Conservation (phyloP, 2,329 filamentous ascomycete genomes). For the Diplocarpon rosae region DNA sequence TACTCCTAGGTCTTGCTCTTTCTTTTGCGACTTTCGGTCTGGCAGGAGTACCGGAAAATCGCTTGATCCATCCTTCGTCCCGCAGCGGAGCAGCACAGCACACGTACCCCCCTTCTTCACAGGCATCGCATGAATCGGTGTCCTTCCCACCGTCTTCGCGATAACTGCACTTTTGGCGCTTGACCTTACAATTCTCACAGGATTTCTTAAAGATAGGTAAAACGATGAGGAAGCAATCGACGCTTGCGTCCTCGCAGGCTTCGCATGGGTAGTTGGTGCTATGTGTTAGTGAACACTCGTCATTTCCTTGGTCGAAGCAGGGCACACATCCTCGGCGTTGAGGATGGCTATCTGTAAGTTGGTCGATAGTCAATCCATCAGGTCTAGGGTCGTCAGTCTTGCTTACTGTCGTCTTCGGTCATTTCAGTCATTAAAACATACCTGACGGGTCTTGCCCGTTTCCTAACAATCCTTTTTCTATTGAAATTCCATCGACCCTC, state of each 20-base stretch:
- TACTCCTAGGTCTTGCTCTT: background rate
- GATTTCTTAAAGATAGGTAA: conserved; percentile 14
- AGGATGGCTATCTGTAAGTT: conserved; percentile 15
- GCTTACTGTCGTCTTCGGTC: background rate
- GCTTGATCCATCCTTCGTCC: background rate
- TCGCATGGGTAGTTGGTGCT: conserved; percentile 19
- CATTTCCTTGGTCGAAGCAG: conserved; percentile 18
- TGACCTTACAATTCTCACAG: conserved; percentile 18
- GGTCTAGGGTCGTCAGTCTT: conserved; percentile 9
- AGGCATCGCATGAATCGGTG: conserved; percentile 14
- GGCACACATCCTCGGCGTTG: conserved; percentile 22
- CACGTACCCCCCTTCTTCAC: conserved; percentile 8
- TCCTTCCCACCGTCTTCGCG: conserved; percentile 13
- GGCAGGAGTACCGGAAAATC: background rate
- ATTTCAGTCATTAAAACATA: background rate
- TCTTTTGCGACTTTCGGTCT: background rate
- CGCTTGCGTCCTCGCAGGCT: conserved; percentile 16
- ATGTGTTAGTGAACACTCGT: conserved; percentile 20
- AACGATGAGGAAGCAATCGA: conserved; percentile 18
- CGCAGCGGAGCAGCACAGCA: conserved; percentile 15
- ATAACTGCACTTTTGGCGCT: conserved; percentile 15
- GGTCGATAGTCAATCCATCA: conserved; percentile 16
- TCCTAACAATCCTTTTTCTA: conserved; percentile 3
- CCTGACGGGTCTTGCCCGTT: conserved; percentile 2
- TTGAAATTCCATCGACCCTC: background rate